phyloP scores from a whole-genome alignment of 2,329 filamentous ascomycete genomes.

The Colletotrichum phormii region DNA sequence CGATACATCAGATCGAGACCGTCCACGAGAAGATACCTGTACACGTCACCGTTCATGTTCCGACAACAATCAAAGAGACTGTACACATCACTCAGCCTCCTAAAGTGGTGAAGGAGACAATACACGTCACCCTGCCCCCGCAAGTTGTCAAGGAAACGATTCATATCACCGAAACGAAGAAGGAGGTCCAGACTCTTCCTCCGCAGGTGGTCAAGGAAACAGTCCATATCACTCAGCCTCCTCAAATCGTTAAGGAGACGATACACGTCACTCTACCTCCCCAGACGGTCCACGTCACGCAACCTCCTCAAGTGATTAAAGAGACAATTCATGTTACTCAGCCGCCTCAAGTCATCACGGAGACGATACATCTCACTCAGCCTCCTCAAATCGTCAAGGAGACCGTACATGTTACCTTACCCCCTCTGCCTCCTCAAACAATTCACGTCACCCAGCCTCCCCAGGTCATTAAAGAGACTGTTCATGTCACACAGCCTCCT shows the following conservation, averaged over 20 bases:
- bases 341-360: background rate
- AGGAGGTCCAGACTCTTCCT: constrained; percentile 10
- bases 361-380: constrained; percentile 8
- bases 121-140: constrained; percentile 24
- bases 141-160: constrained; percentile 28
- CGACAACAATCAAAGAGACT: constrained; percentile 14
- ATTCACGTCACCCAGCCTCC: constrained; percentile 9
- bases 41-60: constrained; percentile 7
- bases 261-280: background rate
- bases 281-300: constrained; percentile 14
- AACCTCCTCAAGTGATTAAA: background rate
- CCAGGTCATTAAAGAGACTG: constrained; percentile 9
- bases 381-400: background rate
- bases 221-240: background rate
- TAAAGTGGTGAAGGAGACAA: constrained; percentile 19
- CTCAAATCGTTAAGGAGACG: constrained; percentile 1
- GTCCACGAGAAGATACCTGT: constrained; percentile 21
- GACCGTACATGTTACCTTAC: constrained; percentile 7
- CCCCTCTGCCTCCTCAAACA: constrained; percentile 14
- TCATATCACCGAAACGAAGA: constrained; percentile 16
- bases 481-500: background rate
- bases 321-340: constrained; percentile 13
- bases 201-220: constrained; percentile 7
- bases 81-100: constrained; percentile 28
- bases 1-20: constrained; percentile 21